Evolutionary conservation across 805 yeast genomes (phyloP).

Genomic region (Yamadazyma kitorensis): DNA sequence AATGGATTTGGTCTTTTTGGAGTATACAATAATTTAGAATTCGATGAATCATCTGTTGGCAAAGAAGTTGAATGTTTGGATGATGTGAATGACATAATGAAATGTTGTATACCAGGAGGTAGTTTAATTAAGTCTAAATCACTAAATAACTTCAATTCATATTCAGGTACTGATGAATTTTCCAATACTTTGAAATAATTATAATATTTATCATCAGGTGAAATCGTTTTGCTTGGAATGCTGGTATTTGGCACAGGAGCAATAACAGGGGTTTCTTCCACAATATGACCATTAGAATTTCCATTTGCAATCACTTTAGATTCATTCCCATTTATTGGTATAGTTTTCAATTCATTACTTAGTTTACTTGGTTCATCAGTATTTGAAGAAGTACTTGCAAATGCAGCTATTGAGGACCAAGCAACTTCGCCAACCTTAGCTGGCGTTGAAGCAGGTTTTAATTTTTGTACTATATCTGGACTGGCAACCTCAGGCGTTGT

Average conservation of each 20-base stretch:
- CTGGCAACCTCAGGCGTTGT: slow-evolving; percentile 29
- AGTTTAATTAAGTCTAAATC: slow-evolving; percentile 30
- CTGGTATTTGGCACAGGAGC: no score
- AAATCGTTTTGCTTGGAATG: no score
- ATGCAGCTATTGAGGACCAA: slow-evolving; percentile 57
- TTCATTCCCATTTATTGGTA: slow-evolving; percentile 1
- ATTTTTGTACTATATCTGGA: slow-evolving; percentile 39
- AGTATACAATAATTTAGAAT: slow-evolving; percentile 8
- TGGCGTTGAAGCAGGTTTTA: slow-evolving; percentile 57
- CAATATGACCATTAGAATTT: no score
- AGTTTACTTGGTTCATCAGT: not conserved
- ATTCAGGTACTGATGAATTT: slow-evolving; percentile 27
- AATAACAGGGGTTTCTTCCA: no score
- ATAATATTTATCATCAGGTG: no score
- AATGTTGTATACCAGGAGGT: slow-evolving; percentile 44
- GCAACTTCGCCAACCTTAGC: slow-evolving; percentile 53
- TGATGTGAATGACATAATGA: slow-evolving; percentile 37
- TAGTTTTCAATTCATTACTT: slow-evolving; percentile 2
- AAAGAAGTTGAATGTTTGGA: slow-evolving; percentile 19
- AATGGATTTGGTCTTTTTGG: slow-evolving; percentile 18
- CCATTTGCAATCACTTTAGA: not conserved
- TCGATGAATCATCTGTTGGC: slow-evolving; percentile 16
- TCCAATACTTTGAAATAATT: slow-evolving; percentile 25
- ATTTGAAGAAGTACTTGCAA: slow-evolving; percentile 13
- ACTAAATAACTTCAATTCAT: slow-evolving; percentile 33